Conservation (phyloP, 345 rosid genomes). For the Acer saccharum region DNA sequence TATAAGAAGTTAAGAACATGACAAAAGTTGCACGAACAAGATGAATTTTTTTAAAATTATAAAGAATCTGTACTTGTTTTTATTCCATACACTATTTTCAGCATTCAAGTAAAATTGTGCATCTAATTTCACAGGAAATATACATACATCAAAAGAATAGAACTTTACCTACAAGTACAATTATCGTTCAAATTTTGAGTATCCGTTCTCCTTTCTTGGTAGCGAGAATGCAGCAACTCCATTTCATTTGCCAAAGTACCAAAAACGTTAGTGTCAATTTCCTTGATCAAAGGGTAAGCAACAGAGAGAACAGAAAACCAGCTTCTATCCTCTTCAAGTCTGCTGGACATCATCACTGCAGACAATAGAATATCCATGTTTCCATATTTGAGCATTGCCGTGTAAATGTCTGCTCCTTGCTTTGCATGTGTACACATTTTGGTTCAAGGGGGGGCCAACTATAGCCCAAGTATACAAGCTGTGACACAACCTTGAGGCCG, state of each 20-base stretch:
- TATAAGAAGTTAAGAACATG: background rate
- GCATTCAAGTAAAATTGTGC: background rate
- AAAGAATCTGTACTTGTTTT: background rate
- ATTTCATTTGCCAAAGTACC: background rate
- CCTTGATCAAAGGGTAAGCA: background rate
- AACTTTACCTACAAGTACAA: background rate
- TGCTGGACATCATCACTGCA: background rate
- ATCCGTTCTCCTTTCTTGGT: background rate
- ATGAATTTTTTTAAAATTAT: background rate
- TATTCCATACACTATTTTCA: background rate
- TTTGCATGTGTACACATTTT: background rate
- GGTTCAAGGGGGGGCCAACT: conserved; percentile 7
- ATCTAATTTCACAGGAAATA: conserved; percentile 10
- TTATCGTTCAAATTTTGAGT: background rate
- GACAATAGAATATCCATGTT: background rate
- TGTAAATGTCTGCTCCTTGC: background rate
- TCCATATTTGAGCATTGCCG: background rate
- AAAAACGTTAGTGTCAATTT: background rate
- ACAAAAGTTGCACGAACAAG: background rate
- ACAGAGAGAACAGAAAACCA: background rate
- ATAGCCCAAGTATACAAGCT: background rate
- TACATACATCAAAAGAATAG: conserved; percentile 11
- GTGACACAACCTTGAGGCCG: conserved; percentile 8
- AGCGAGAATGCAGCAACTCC: background rate
- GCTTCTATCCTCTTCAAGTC: conserved; percentile 5